Evolutionary conservation across 495 filamentous ascomycete genomes (phyloP).

Genomic region (Penicillium ochrochloron): DNA sequence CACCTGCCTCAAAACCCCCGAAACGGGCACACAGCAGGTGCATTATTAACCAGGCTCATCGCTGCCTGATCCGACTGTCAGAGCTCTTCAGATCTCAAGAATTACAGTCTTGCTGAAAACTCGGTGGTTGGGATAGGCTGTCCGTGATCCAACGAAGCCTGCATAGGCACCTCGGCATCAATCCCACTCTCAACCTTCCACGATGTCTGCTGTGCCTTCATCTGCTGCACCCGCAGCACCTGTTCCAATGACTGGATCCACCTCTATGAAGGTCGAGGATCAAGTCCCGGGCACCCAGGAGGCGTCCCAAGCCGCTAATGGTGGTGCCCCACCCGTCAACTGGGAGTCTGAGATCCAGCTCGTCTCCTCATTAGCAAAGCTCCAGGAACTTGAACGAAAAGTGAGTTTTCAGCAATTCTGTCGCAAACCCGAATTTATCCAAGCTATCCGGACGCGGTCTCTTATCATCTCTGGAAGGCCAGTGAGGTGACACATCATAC

Average conservation of each 20-base stretch:
- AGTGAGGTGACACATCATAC: not conserved
- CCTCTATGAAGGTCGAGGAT: not conserved
- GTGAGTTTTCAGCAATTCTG: slow-evolving; percentile 23
- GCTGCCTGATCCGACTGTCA: not conserved
- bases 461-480: not conserved
- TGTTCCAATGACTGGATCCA: not conserved
- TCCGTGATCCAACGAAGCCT: not conserved
- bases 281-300: not conserved
- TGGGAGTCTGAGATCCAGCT: slow-evolving; percentile 48
- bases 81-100: not conserved
- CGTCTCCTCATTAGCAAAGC: slow-evolving; percentile 48
- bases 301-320: slow-evolving; percentile 1
- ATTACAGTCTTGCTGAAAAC: not conserved
- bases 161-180: not conserved
- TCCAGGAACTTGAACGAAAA: slow-evolving; percentile 48
- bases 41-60: not conserved
- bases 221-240: not conserved
- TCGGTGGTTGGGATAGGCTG: not conserved
- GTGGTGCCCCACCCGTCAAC: slow-evolving; percentile 12
- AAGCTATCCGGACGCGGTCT: not conserved
- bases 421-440: not conserved
- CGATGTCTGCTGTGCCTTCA: slow-evolving; percentile 6
- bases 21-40: not conserved
- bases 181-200: not conserved
- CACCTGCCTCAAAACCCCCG: not conserved